These are phyloP conservation scores for Alternaria hordeiaustralica DNA, from an alignment of 2,329 filamentous ascomycete species.

Conservation along the genomic window DNA sequence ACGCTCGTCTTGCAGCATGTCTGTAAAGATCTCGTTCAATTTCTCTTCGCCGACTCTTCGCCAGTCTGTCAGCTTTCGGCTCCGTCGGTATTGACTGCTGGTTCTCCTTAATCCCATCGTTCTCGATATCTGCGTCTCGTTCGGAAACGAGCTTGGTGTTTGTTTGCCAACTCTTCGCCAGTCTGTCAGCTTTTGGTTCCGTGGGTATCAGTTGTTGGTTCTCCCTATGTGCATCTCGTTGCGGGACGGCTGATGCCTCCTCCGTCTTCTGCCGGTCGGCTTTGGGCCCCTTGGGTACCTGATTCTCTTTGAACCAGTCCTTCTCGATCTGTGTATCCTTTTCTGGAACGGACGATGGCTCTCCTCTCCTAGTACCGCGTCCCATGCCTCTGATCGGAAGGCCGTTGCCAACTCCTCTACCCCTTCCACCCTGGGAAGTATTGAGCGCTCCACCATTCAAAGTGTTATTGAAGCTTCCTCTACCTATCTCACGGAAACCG, in stretches of 20 bases:
- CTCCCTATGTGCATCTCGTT: neutral
- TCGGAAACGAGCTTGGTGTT: too few species aligned
- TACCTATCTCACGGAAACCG: fast-evolving
- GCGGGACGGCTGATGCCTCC: too few species aligned
- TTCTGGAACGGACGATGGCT: neutral
- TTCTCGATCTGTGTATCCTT: neutral
- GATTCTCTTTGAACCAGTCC: neutral
- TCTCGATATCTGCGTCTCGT: too few species aligned
- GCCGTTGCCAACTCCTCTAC: neutral
- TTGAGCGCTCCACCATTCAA: neutral
- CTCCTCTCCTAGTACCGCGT: neutral
- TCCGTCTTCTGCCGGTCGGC: neutral
- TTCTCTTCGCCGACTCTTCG: neutral
- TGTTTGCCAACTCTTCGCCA: too few species aligned
- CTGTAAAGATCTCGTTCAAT: neutral
- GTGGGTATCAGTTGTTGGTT: too few species aligned
- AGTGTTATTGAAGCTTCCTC: neutral
- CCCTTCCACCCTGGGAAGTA: neutral
- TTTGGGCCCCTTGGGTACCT: neutral
- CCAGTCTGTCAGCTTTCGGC: too few species aligned
- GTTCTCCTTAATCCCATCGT: too few species aligned
- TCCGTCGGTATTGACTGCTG: too few species aligned
- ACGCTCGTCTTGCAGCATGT: neutral
- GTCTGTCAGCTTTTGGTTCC: too few species aligned
- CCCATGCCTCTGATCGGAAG: neutral